These are phyloP conservation scores for Rhizoctonia solani DNA, from an alignment of 1,284 basidiomycete species.

Conservation along the genomic window DNA sequence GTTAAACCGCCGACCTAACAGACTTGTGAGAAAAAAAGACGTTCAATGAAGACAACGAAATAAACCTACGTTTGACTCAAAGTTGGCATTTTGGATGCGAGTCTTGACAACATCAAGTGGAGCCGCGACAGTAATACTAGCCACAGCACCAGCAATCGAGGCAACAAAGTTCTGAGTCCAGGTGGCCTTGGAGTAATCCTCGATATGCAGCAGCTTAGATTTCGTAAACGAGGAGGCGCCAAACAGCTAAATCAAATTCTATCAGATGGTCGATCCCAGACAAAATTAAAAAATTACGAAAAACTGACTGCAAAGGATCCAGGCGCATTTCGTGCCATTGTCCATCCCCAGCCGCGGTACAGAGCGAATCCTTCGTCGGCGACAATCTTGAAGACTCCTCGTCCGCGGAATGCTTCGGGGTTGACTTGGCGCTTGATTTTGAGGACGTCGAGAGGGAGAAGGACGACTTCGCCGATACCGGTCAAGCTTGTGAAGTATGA, in stretches of 20 bases:
- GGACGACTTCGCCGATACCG: constrained; percentile 95
- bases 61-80: constrained; percentile 76
- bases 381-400: constrained; percentile 88
- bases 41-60: no score
- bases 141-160: constrained; percentile 90
- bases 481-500: constrained; percentile 64
- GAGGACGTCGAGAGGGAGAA: constrained; percentile 92
- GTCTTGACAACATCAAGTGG: constrained; percentile 97
- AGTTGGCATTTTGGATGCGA: constrained; percentile 97
- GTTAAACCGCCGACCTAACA: constrained; percentile 68
- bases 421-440: constrained; percentile 99
- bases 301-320: constrained; percentile 86
- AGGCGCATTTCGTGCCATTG: constrained; percentile 95
- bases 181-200: constrained; percentile 90
- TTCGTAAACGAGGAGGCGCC: constrained; percentile 95
- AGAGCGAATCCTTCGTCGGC: constrained; percentile 89
- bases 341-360: constrained; percentile 99
- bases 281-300: not conserved
- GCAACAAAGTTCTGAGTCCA: constrained; percentile 97
- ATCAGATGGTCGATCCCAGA: not conserved
- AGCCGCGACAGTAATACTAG: constrained; percentile 94
- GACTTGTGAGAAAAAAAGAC: not conserved
- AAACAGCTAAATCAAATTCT: constrained; percentile 68
- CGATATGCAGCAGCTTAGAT: constrained; percentile 87
- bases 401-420: constrained; percentile 92